Percentiles rank a stretch among this genome's conserved stretches.
These are phyloP conservation scores for Lichtheimia ramosa DNA, from an alignment of 371 early-diverging fungal species.

Conservation along the genomic window DNA sequence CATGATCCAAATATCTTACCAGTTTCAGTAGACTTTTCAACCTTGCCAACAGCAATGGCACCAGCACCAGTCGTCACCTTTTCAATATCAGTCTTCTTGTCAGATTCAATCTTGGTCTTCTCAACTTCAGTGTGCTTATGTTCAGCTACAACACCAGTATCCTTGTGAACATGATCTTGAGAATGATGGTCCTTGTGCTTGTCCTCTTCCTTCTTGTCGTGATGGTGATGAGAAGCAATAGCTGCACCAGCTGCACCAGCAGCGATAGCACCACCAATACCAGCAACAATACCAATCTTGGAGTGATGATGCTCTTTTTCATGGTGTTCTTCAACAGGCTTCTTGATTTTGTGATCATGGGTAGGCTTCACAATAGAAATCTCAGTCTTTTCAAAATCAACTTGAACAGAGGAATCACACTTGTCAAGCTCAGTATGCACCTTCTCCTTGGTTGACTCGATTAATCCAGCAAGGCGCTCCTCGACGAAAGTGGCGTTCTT, in stretches of 20 bases:
- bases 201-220: background rate
- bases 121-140: background rate
- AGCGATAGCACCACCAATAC: too few species aligned
- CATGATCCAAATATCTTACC: background rate
- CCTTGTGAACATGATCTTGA: background rate
- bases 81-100: background rate
- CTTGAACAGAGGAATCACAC: slow-evolving; percentile 1
- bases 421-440: slow-evolving; percentile 3
- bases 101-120: background rate
- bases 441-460: slow-evolving; percentile 9
- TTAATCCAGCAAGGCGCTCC: slow-evolving; percentile 1
- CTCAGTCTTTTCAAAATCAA: background rate
- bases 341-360: too few species aligned
- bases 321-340: too few species aligned
- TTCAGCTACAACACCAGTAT: background rate
- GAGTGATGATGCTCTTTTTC: too few species aligned
- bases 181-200: background rate
- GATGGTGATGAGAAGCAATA: too few species aligned
- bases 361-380: background rate
- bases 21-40: background rate
- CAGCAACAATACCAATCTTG: too few species aligned
- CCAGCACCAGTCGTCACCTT: background rate
- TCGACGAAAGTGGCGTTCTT: background rate
- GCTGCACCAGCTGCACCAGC: too few species aligned
- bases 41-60: background rate